These are phyloP conservation scores for Teunomyces lycoperdinae DNA, from an alignment of 805 yeast genomes.

Conservation along the genomic window DNA sequence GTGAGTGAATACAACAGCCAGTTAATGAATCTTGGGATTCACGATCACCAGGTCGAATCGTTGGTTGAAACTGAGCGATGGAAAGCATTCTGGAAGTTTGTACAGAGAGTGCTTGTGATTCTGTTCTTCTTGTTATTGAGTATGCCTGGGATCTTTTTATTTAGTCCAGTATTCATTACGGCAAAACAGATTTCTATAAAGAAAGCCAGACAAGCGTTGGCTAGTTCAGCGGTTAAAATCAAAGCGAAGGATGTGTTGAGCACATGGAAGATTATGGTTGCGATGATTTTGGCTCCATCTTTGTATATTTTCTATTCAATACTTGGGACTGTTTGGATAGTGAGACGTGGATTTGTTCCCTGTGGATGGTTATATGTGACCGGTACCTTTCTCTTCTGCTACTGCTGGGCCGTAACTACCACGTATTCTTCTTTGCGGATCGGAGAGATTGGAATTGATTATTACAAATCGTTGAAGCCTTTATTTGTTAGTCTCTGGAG, in stretches of 20 bases:
- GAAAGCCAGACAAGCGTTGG: constrained; percentile 39
- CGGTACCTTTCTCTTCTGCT: constrained; percentile 28
- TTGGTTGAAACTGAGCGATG: constrained; percentile 21
- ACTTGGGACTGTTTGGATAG: constrained; percentile 26
- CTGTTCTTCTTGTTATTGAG: constrained; percentile 30
- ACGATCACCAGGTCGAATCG: constrained; percentile 40
- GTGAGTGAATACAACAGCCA: constrained; percentile 35
- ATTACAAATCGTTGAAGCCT: constrained; percentile 39
- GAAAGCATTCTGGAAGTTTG: constrained; percentile 21
- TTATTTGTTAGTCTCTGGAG: constrained; percentile 32
- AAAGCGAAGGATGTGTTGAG: constrained; percentile 42
- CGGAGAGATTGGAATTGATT: constrained; percentile 43
- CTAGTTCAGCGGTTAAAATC: constrained; percentile 37
- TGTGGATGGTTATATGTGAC: constrained; percentile 9
- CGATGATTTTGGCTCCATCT: constrained; percentile 39
- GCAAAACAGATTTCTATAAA: constrained; percentile 29
- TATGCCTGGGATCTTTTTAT: constrained; percentile 37
- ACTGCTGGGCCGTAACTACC: constrained; percentile 35
- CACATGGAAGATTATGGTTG: constrained; percentile 44
- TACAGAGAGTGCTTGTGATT: constrained; percentile 25
- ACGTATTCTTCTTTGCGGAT: constrained; percentile 41
- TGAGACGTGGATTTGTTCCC: constrained; percentile 13
- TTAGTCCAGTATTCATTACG: constrained; percentile 39
- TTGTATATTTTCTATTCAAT: constrained; percentile 39
- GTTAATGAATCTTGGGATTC: constrained; percentile 31